Conservation (phyloP, 2,329 filamentous ascomycete genomes). For the Pestalotiopsis sp. region DNA sequence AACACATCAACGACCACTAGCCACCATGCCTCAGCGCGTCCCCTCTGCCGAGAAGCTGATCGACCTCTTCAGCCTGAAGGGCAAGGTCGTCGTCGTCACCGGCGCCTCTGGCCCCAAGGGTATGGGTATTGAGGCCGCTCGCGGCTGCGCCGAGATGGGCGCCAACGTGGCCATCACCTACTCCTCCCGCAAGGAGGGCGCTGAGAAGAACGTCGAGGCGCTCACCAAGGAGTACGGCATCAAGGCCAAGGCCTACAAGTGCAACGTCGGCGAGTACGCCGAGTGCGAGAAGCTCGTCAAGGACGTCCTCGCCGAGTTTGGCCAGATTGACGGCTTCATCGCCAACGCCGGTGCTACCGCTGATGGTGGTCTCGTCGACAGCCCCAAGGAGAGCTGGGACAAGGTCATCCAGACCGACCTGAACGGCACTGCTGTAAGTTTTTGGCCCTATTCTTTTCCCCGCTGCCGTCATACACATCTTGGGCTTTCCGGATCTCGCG, state of each 20-base stretch:
- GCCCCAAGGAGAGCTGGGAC: constrained; percentile 58
- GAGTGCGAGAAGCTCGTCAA: constrained; percentile 56
- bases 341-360: constrained; percentile 70
- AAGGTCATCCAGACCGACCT: constrained; percentile 63
- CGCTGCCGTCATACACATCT: neutral
- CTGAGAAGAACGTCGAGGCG: constrained; percentile 67
- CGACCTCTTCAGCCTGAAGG: constrained; percentile 74
- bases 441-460: neutral
- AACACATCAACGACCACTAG: constrained; percentile 12
- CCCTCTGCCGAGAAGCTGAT: constrained; percentile 60
- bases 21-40: constrained; percentile 58
- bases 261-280: constrained; percentile 57
- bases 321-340: constrained; percentile 74
- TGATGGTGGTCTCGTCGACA: constrained; percentile 59
- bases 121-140: constrained; percentile 71
- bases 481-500: neutral
- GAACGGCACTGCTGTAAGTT: constrained; percentile 57
- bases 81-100: constrained; percentile 72
- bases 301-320: constrained; percentile 74
- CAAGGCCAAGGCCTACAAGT: constrained; percentile 64
- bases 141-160: constrained; percentile 72
- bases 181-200: constrained; percentile 70
- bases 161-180: constrained; percentile 74
- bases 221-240: constrained; percentile 69
- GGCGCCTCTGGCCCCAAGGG: constrained; percentile 72